These are phyloP conservation scores for Leccinum aurantiacum DNA, from an alignment of 768 basidiomycete species.

Conservation along the genomic window DNA sequence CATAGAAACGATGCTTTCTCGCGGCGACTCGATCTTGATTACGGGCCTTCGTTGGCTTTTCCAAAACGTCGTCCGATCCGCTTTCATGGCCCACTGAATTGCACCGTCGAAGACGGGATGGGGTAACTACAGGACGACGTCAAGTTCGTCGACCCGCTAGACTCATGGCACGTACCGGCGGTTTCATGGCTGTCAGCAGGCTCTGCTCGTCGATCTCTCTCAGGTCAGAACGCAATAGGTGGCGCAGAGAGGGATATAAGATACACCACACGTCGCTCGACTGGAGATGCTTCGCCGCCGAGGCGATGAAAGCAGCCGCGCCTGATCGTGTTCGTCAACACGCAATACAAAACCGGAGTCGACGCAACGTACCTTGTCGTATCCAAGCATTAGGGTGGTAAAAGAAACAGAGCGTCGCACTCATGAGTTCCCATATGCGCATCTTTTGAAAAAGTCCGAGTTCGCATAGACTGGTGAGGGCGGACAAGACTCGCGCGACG, in stretches of 20 bases:
- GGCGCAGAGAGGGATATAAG: slow-evolving; percentile 85
- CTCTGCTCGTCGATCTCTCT: slow-evolving; percentile 69
- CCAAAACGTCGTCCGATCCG: slow-evolving; percentile 83
- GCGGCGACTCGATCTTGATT: slow-evolving; percentile 61
- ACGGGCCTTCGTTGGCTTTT: slow-evolving; percentile 47
- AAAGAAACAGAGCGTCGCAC: slow-evolving; percentile 80
- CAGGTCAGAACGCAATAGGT: slow-evolving; percentile 84
- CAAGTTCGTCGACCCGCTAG: background rate
- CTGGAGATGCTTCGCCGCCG: slow-evolving; percentile 79
- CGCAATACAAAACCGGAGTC: background rate
- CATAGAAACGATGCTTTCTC: slow-evolving; percentile 68
- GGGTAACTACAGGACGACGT: slow-evolving; percentile 41
- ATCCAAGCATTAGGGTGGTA: slow-evolving; percentile 98
- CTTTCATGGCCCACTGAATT: slow-evolving; percentile 84
- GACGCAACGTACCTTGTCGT: slow-evolving; percentile 66
- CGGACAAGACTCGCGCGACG: slow-evolving; percentile 83
- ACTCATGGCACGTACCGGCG: slow-evolving; percentile 59
- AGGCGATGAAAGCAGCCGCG: slow-evolving; percentile 83
- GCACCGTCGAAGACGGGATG: slow-evolving; percentile 84
- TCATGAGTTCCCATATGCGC: slow-evolving; percentile 97
- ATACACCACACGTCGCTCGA: slow-evolving; percentile 96
- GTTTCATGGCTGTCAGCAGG: slow-evolving; percentile 73
- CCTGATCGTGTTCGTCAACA: slow-evolving; percentile 44
- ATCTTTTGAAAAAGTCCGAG: slow-evolving; percentile 89
- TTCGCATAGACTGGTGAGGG: slow-evolving; percentile 86